A percentile compares a stretch with the other conserved stretches of the same genome.
Conservation (phyloP, 2,329 filamentous ascomycete genomes). For the Sporothrix inflata region DNA sequence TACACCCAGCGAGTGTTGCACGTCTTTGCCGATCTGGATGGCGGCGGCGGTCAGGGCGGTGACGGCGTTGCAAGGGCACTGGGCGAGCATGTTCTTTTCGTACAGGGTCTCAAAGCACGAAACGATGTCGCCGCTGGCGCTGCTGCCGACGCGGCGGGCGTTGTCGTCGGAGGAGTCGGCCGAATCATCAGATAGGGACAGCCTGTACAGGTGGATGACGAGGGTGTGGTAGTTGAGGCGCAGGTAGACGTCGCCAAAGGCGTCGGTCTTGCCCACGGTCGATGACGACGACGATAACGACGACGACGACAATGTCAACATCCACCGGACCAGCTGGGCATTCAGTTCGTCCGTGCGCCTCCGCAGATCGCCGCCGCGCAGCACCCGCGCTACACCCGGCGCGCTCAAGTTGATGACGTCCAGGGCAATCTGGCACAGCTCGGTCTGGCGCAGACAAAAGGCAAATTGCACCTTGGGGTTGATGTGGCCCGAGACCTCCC, state of each 20-base stretch:
- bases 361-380: neutral
- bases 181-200: neutral
- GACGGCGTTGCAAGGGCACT: slow-evolving; percentile 25
- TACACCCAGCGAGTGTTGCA: slow-evolving; percentile 20
- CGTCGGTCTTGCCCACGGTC: neutral
- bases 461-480: neutral
- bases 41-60: slow-evolving; percentile 27
- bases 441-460: neutral
- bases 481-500: neutral
- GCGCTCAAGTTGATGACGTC: slow-evolving; percentile 13
- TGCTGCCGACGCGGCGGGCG: neutral
- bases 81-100: slow-evolving; percentile 17
- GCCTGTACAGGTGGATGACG: slow-evolving; percentile 28
- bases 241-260: slow-evolving; percentile 24
- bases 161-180: neutral
- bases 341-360: slow-evolving; percentile 21
- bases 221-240: slow-evolving; percentile 29
- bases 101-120: slow-evolving; percentile 22
- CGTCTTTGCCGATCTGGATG: slow-evolving; percentile 28
- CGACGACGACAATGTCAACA: slow-evolving; percentile 17
- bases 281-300: neutral
- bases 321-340: slow-evolving; percentile 26
- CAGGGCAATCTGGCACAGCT: slow-evolving; percentile 26
- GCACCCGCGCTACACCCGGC: neutral
- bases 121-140: slow-evolving; percentile 25